Base-by-base conservation (phyloP, 495 filamentous ascomycete genomes). In the Lasiosphaeriaceae sp. region DNA sequence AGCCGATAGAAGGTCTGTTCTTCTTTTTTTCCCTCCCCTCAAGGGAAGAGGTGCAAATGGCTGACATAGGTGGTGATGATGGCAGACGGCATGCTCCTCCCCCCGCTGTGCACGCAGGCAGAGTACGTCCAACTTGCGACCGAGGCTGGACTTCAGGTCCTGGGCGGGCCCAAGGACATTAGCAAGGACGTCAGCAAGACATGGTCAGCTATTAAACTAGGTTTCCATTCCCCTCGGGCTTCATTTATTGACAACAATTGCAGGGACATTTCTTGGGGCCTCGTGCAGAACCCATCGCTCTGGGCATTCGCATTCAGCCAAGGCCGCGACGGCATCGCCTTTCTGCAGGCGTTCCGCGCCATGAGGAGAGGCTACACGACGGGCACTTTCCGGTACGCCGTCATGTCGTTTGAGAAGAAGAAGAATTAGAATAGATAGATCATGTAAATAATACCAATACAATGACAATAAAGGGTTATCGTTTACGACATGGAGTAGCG, bases 181-280 rank as follows among this genome's bases (percentile, higher is more conserved):
- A 82, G 79, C 60, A 64, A 74, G 58, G 67, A 84, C 19, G 81
- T 84, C 6, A 73, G 74, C 57, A 83, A 80, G 65, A 79, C 79
- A 16, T 80, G 84, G 84, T 86, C 67, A 67, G 75, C 73, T 46
- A n/a, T n/a, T n/a, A n/a, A n/a, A n/a, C n/a, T n/a, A n/a, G n/a
- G n/a, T n/a, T n/a, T n/a, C n/a, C n/a, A n/a, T 7, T 37, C 17
- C 14, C 31, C 17, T 54, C 20, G n/a, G n/a, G n/a, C n/a, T n/a
- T n/a, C 37, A 16, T 14, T 41, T 16, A 41, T 16, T 66, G 29
- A 61, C 53, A 43, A 11, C 37, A 20, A 26, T 14, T 2, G 1
- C 54, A 84, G 81, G 81, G 81, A 83, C 62, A 82, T 84, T n/a
- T 84, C 80, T 19, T 83, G 81, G 80, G 66, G 72, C 17, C 70